Conservation (phyloP, 148 eudicot genomes). For the Camellia lanceoleosa region DNA sequence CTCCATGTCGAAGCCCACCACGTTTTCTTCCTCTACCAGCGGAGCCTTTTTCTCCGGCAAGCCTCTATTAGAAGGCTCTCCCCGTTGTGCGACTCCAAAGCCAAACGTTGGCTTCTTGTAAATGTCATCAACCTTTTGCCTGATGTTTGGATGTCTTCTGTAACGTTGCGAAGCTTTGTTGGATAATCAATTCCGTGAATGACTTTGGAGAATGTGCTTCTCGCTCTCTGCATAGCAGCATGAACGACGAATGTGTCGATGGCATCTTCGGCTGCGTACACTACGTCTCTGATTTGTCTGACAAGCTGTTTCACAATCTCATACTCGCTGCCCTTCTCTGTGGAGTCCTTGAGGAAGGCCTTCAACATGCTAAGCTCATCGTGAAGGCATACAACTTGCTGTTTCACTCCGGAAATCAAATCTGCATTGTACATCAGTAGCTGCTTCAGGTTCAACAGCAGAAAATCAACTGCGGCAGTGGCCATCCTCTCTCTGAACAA, state of each 20-base stretch:
- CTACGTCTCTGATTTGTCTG: conserved; percentile 30
- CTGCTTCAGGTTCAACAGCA: conserved; percentile 33
- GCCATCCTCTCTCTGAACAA: conserved; percentile 23
- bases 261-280: conserved; percentile 36
- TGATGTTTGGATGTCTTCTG: conserved; percentile 21
- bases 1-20: conserved; percentile 41
- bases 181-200: conserved; percentile 13
- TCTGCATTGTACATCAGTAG: conserved; percentile 25
- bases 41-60: conserved; percentile 4
- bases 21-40: conserved; percentile 32
- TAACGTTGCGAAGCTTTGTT: conserved; percentile 16
- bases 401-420: conserved; percentile 22
- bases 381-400: conserved; percentile 23
- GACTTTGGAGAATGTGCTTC: conserved; percentile 13
- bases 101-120: conserved; percentile 23
- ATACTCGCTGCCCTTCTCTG: conserved; percentile 22
- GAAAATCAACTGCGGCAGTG: conserved; percentile 32
- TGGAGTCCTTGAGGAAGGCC: conserved; percentile 30
- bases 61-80: conserved; percentile 12
- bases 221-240: conserved; percentile 22
- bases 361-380: conserved; percentile 29
- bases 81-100: conserved; percentile 13
- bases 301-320: conserved; percentile 24
- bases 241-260: conserved; percentile 30
- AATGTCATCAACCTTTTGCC: conserved; percentile 22